phyloP scores from a whole-genome alignment of 805 yeast species.

The Pichia membranifaciens region DNA sequence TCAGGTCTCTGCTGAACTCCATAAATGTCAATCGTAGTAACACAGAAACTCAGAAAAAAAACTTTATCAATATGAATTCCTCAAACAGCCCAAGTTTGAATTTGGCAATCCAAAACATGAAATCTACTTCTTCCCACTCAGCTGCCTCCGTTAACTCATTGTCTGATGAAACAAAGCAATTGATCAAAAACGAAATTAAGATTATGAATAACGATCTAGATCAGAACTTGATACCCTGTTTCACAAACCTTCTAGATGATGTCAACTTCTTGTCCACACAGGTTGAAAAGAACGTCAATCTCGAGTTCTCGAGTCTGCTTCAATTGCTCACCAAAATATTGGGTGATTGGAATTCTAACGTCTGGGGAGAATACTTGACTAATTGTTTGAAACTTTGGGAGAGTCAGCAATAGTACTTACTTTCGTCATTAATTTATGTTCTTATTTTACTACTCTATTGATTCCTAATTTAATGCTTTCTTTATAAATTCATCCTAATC shows the following conservation, averaged over 20 bases:
- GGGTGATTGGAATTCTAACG: constrained; percentile 23
- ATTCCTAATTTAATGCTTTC: too few species aligned
- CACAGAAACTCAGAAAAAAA: not conserved
- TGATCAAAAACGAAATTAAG: constrained; percentile 16
- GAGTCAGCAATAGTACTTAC: not conserved
- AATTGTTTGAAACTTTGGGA: constrained; percentile 26
- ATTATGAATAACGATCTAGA: constrained; percentile 21
- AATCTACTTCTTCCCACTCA: not conserved
- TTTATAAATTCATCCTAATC: too few species aligned
- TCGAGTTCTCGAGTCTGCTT: constrained; percentile 17
- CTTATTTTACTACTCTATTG: too few species aligned
- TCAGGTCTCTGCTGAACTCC: constrained; percentile 20
- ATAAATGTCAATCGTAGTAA: not conserved
- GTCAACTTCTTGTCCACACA: constrained; percentile 38
- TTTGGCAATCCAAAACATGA: constrained; percentile 25
- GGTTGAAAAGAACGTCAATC: constrained; percentile 35
- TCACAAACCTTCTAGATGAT: constrained; percentile 38
- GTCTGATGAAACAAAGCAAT: constrained; percentile 6
- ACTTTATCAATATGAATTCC: constrained; percentile 12
- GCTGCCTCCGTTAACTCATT: constrained; percentile 6
- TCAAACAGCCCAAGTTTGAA: constrained; percentile 26
- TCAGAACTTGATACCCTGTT: constrained; percentile 45
- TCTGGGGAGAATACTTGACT: constrained; percentile 21
- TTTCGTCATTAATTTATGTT: too few species aligned
- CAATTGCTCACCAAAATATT: constrained; percentile 15